These are phyloP conservation scores for Eucalyptus grandis DNA, from an alignment of 345 rosid species.

Conservation along the genomic window DNA sequence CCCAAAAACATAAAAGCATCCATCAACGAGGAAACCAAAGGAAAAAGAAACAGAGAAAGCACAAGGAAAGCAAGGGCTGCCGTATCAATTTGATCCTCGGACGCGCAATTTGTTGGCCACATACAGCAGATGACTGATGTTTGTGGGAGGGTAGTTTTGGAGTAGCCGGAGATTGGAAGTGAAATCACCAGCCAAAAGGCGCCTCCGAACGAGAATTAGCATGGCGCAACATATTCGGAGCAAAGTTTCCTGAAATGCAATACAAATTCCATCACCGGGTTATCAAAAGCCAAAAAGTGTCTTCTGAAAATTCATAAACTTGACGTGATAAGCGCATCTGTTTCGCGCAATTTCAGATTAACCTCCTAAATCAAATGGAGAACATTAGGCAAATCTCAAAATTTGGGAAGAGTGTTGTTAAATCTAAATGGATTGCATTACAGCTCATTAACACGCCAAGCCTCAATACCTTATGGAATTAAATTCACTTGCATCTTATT, in stretches of 20 bases:
- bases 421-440: not conserved
- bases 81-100: not conserved
- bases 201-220: slow-evolving; percentile 76
- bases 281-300: not conserved
- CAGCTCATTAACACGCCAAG: not conserved
- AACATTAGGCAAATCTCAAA: not conserved
- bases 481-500: not conserved
- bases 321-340: not conserved
- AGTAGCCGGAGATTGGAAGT: slow-evolving; percentile 74
- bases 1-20: not conserved
- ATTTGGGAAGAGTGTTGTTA: not conserved
- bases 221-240: slow-evolving; percentile 94
- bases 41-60: not conserved
- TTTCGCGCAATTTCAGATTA: not conserved
- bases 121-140: slow-evolving; percentile 75
- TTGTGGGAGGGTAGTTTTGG: slow-evolving; percentile 73
- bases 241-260: slow-evolving; percentile 64
- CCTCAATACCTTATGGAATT: not conserved
- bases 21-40: not conserved
- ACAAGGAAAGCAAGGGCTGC: not conserved
- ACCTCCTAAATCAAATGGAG: not conserved
- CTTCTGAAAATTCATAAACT: not conserved
- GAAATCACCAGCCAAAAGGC: slow-evolving; percentile 82
- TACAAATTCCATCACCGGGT: not conserved
- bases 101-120: slow-evolving; percentile 80